Percentiles rank a stretch among this genome's conserved stretches.
Evolutionary conservation across 1,284 basidiomycete genomes (phyloP).

Genomic region (Tilletia setariae): DNA sequence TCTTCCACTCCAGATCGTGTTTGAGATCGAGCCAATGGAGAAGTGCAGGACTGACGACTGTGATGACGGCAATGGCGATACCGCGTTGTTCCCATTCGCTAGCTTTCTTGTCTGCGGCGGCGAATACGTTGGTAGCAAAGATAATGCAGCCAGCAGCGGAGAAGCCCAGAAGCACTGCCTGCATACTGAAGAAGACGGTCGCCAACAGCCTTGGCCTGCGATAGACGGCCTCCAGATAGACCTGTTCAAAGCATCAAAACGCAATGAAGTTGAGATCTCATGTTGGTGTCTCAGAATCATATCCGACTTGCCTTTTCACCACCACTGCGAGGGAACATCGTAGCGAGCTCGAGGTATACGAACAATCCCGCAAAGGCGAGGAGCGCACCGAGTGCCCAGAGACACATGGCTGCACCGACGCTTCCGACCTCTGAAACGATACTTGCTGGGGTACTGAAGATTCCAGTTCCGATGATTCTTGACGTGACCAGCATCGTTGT

Average conservation of each 20-base stretch:
- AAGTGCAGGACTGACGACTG: background rate
- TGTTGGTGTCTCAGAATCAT: too few relatives aligned
- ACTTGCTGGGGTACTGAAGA: conserved; percentile 69
- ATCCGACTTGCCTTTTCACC: conserved; percentile 61
- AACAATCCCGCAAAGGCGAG: conserved; percentile 35
- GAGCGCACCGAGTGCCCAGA: background rate
- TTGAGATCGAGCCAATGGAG: background rate
- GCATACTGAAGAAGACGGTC: conserved; percentile 64
- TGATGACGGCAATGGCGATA: conserved; percentile 63
- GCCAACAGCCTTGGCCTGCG: conserved; percentile 64
- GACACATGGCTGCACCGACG: conserved; percentile 62
- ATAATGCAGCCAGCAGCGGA: conserved; percentile 32
- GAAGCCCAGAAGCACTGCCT: conserved; percentile 66
- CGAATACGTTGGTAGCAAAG: conserved; percentile 57
- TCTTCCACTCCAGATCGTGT: conserved; percentile 29
- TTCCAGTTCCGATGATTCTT: conserved; percentile 73
- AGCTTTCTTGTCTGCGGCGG: conserved; percentile 58
- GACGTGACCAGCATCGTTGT: conserved; percentile 71
- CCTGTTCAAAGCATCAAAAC: conserved; percentile 34
- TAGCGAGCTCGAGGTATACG: conserved; percentile 69
- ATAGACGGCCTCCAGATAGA: conserved; percentile 71
- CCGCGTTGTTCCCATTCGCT: conserved; percentile 62
- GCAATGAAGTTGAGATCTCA: too few relatives aligned
- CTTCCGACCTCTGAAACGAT: conserved; percentile 62
- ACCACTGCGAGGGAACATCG: conserved; percentile 67